A percentile compares a stretch with the other conserved stretches of the same genome.
These are phyloP conservation scores for Globisporangium parvum DNA, from an alignment of 352 stramenopile genomes.

Conservation along the genomic window DNA sequence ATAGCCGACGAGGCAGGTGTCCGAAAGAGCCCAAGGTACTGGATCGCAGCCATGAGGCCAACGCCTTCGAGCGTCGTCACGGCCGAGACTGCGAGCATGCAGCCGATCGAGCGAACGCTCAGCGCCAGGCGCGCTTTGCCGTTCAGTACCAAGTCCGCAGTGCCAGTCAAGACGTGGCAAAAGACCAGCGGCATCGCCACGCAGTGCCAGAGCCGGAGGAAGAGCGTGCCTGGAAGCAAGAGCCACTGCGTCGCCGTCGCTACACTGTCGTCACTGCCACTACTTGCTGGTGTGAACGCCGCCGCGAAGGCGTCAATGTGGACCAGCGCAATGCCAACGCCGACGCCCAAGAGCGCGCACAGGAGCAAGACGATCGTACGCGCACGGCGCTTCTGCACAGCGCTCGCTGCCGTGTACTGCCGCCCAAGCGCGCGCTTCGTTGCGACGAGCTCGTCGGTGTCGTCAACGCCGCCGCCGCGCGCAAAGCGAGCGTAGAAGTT, in stretches of 20 bases:
- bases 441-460: constrained; percentile 18
- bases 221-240: constrained; percentile 35
- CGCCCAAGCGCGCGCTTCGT: constrained; percentile 8
- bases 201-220: constrained; percentile 40
- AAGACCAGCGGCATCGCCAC: constrained; percentile 34
- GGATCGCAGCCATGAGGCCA: constrained; percentile 21
- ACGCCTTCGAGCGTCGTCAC: constrained; percentile 33
- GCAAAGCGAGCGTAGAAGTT: constrained; percentile 32
- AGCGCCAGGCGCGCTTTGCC: constrained; percentile 27
- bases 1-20: not conserved
- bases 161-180: constrained; percentile 38
- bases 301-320: constrained; percentile 16
- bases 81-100: constrained; percentile 24
- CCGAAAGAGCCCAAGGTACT: constrained; percentile 24
- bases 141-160: constrained; percentile 36
- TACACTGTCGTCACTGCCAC: constrained; percentile 27
- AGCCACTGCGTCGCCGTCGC: constrained; percentile 26
- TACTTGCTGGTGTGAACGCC: constrained; percentile 23
- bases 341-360: constrained; percentile 25
- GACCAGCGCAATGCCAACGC: constrained; percentile 27
- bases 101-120: constrained; percentile 27
- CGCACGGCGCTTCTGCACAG: constrained; percentile 10
- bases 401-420: constrained; percentile 5
- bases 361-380: constrained; percentile 18
- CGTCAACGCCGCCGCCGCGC: constrained; percentile 20